Evolutionary conservation across 306 rosid genomes (phyloP), one percentile per base, ranked within the genome.

Genomic region (Vigna unguiculata): DNA sequence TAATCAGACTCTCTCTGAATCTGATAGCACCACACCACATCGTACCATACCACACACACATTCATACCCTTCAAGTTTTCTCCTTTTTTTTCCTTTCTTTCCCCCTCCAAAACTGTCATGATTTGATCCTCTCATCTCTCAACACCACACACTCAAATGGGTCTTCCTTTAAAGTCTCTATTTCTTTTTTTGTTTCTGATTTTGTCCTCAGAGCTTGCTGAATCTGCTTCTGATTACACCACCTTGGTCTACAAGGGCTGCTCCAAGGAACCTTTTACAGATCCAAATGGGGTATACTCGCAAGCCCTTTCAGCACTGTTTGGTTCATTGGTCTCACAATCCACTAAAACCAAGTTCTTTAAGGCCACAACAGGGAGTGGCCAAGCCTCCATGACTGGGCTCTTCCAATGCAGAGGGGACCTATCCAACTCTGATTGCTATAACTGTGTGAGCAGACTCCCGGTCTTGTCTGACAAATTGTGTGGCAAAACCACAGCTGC

Each of bases 361-460:
- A 92, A 91, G 66, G 76, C 96, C 80, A 84, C 86, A 52, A 7
- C 93, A 0, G 97, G 97, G 1, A 71, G 80, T 57, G 94, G 93
- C 74, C 97, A 90, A 80, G 47, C 86, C 81, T 67, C 86, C 81
- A 86, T 96, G 15, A 78, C 88, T 2, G 99, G 99, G 12, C 84
- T 90, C 74, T 96, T 92, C 68, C 99, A 96, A 86, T 96, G 99
- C 83, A 88, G 99, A 66, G 96, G 99, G 45, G 99, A 96, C 74
- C 98, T 96, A 71, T 85, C 78, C 69, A 85, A 86, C 71, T 76
- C 89, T 16, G 99, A 92, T 14, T 96, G 99, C 85, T 88, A 85
- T 90, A 82, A 38, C 82, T 96, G 99, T 76, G 99, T 96, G 5
- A 90, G 91, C 83, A 80, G 85, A 20, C 84, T 96, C 7, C 99